A percentile compares a stretch with the other conserved stretches of the same genome.
Conservation (phyloP, 2,329 filamentous ascomycete genomes). For the Triangularia verruculosa region DNA sequence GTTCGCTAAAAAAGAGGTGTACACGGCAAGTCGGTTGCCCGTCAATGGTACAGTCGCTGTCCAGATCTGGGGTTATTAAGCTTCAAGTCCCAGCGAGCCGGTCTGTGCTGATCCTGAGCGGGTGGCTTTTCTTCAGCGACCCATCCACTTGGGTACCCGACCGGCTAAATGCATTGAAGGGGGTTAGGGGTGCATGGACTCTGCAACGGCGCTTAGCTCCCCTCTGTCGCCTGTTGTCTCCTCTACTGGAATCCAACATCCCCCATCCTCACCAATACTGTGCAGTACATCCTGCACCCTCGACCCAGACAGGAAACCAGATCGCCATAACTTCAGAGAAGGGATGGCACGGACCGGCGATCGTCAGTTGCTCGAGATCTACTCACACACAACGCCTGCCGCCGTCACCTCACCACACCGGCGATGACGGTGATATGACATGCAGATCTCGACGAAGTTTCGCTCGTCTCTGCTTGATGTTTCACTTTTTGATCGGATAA, state of each 20-base stretch:
- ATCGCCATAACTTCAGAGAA: background rate
- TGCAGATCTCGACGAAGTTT: constrained; percentile 3
- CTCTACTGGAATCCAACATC: too few relatives aligned
- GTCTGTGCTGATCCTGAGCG: constrained; percentile 28
- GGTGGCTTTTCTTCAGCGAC: constrained; percentile 27
- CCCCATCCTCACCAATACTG: too few relatives aligned
- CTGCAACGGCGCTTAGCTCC: constrained; percentile 25
- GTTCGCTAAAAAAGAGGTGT: constrained; percentile 6
- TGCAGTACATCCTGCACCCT: background rate
- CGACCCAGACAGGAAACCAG: constrained; percentile 15
- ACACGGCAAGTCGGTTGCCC: background rate
- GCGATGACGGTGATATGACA: background rate
- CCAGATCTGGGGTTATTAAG: constrained; percentile 18
- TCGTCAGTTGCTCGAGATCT: constrained; percentile 8
- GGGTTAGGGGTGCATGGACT: constrained; percentile 9
- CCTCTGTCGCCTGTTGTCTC: background rate
- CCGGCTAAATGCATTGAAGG: constrained; percentile 25
- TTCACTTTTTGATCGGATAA: background rate
- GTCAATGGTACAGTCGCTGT: background rate
- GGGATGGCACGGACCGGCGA: constrained; percentile 10
- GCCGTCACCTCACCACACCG: background rate
- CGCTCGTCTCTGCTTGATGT: background rate
- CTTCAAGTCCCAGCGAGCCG: constrained; percentile 21
- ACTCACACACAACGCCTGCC: background rate
- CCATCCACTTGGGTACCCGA: constrained; percentile 28